Conservation (phyloP, 495 filamentous ascomycete genomes). For the Aspergillus hancockii region DNA sequence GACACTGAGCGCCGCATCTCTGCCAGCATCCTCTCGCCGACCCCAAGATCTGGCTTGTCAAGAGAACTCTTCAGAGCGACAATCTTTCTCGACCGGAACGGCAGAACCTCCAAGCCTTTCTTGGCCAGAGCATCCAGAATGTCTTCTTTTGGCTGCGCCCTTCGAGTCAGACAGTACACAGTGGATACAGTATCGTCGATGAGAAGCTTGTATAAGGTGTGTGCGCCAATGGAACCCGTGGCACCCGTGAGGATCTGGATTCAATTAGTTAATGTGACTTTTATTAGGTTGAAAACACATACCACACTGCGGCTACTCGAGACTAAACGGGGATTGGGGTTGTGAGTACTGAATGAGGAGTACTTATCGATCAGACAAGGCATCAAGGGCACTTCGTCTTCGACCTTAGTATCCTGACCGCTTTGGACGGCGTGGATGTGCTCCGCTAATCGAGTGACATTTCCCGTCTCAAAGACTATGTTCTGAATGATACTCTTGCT, state of each 20-base stretch:
- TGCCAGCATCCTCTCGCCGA: conserved; percentile 32
- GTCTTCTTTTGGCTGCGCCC: conserved; percentile 27
- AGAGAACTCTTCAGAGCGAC: conserved; percentile 40
- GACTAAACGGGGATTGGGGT: conserved; percentile 21
- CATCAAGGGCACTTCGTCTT: conserved; percentile 41
- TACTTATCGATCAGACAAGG: conserved; percentile 50
- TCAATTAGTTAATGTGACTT: conserved; percentile 8
- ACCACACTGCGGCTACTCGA: conserved; percentile 43
- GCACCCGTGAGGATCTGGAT: conserved; percentile 58
- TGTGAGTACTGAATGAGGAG: conserved; percentile 42
- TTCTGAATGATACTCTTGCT: conserved; percentile 39
- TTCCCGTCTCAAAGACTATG: conserved; percentile 54
- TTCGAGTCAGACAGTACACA: conserved; percentile 57
- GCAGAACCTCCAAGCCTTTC: conserved; percentile 31
- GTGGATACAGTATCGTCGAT: conserved; percentile 40
- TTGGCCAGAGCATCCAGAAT: conserved; percentile 33
- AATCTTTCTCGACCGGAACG: conserved; percentile 36
- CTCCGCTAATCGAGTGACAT: conserved; percentile 44
- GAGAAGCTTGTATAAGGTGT: conserved; percentile 51
- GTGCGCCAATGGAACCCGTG: conserved; percentile 59
- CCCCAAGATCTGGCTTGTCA: conserved; percentile 43
- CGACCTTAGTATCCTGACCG: conserved; percentile 22
- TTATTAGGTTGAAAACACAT: conserved; percentile 15
- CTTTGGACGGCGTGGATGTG: conserved; percentile 45
- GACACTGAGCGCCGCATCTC: conserved; percentile 43